A percentile compares a stretch with the other conserved stretches of the same genome.
phyloP scores from a whole-genome alignment of 768 basidiomycete genomes.

The Tricholoma matsutake region DNA sequence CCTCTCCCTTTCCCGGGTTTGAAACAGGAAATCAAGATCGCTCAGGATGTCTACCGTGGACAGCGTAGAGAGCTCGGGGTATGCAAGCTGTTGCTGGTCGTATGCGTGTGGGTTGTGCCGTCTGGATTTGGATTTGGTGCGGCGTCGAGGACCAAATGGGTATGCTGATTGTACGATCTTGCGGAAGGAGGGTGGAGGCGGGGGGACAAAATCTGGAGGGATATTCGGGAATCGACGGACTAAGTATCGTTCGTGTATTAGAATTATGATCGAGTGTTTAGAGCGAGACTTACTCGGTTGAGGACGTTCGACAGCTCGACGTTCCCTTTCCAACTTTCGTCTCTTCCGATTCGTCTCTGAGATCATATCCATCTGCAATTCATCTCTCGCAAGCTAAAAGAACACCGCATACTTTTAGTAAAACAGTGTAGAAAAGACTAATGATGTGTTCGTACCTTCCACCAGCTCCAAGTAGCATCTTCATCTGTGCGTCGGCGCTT shows the following conservation, averaged over 20 bases:
- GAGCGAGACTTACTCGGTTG: slow-evolving; percentile 53
- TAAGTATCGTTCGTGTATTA: slow-evolving; percentile 17
- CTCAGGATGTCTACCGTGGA: slow-evolving; percentile 44
- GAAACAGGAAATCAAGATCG: slow-evolving; percentile 55
- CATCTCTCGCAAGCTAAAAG: slow-evolving; percentile 68
- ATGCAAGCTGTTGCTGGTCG: slow-evolving; percentile 29
- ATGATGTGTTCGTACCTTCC: slow-evolving; percentile 59
- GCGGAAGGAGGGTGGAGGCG: slow-evolving; percentile 60
- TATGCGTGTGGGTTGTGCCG: slow-evolving; percentile 16
- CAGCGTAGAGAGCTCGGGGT: slow-evolving; percentile 47
- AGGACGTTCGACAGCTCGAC: slow-evolving; percentile 73
- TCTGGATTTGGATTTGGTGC: slow-evolving; percentile 22
- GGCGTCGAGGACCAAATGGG: slow-evolving; percentile 39
- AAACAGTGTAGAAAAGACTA: slow-evolving; percentile 3
- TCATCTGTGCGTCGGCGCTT: slow-evolving; percentile 71
- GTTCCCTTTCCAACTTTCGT: slow-evolving; percentile 80
- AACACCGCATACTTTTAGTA: neutral
- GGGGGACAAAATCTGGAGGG: slow-evolving; percentile 39
- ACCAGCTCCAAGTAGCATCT: slow-evolving; percentile 81
- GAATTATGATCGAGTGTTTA: neutral
- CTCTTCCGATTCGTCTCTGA: slow-evolving; percentile 87
- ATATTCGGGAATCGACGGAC: slow-evolving; percentile 62
- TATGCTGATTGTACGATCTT: slow-evolving; percentile 56
- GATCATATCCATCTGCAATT: slow-evolving; percentile 83
- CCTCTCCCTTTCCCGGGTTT: slow-evolving; percentile 33